Conservation (phyloP, 73 alveolate genomes). For the Paramecium sonneborni region DNA sequence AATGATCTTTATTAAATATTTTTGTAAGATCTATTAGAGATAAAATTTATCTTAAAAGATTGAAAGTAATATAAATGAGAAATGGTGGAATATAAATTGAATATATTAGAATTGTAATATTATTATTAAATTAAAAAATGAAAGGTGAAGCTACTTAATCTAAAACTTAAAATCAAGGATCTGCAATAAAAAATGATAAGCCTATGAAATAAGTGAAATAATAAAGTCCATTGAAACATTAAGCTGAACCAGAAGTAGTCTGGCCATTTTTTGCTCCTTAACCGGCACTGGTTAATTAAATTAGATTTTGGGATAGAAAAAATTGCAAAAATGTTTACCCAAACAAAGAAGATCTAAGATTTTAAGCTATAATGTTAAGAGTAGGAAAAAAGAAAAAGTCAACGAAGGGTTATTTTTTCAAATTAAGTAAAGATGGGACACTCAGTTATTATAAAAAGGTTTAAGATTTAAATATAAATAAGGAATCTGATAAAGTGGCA, state of each 20-base stretch:
- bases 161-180: not conserved
- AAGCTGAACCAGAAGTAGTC: conserved; percentile 4
- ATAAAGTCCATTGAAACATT: not conserved
- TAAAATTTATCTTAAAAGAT: not conserved
- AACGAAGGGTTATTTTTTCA: conserved; percentile 50
- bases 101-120: not conserved
- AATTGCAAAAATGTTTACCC: conserved; percentile 23
- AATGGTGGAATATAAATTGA: not conserved
- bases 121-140: not conserved
- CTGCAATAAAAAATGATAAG: not conserved
- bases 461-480: not conserved
- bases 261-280: conserved; percentile 52
- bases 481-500: conserved; percentile 54
- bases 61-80: not conserved
- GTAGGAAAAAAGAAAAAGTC: conserved; percentile 50
- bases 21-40: no score
- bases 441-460: conserved; percentile 48
- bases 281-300: conserved; percentile 36
- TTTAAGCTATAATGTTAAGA: conserved; percentile 43
- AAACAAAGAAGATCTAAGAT: not conserved
- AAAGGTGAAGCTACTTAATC: conserved; percentile 5
- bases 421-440: conserved; percentile 15
- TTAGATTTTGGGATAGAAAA: conserved; percentile 46
- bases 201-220: not conserved
- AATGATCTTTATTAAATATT: no score